A percentile compares a stretch with the other conserved stretches of the same genome.
phyloP scores from a whole-genome alignment of 345 rosid genomes.

The Pugionium cornutum region DNA sequence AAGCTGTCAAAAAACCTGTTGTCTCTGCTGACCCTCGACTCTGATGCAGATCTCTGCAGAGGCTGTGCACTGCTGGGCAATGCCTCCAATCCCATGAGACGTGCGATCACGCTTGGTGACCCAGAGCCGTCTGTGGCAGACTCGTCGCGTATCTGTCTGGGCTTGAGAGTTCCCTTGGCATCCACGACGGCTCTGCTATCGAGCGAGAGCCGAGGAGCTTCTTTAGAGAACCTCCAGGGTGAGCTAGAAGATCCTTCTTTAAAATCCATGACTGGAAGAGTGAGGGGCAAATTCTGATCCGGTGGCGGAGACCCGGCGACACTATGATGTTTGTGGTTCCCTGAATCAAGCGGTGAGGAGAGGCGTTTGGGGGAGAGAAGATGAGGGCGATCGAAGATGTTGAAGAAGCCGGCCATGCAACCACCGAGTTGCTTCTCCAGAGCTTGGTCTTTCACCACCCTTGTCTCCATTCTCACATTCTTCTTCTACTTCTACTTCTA shows the following conservation, averaged over 20 bases:
- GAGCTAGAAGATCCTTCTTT: slow-evolving; percentile 55
- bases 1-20: slow-evolving; percentile 56
- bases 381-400: slow-evolving; percentile 88
- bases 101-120: slow-evolving; percentile 86
- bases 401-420: slow-evolving; percentile 96
- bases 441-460: slow-evolving; percentile 15
- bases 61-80: slow-evolving; percentile 52
- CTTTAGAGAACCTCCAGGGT: slow-evolving; percentile 84
- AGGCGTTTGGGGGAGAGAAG: slow-evolving; percentile 68
- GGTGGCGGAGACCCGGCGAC: slow-evolving; percentile 50
- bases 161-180: slow-evolving; percentile 80
- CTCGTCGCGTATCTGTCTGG: slow-evolving; percentile 64
- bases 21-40: slow-evolving; percentile 73
- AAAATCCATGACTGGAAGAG: slow-evolving; percentile 55
- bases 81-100: slow-evolving; percentile 91
- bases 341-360: slow-evolving; percentile 49
- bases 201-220: slow-evolving; percentile 94
- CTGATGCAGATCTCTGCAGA: slow-evolving; percentile 93
- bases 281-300: slow-evolving; percentile 45
- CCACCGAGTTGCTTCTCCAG: slow-evolving; percentile 69
- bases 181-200: slow-evolving; percentile 91
- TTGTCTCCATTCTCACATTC: slow-evolving; percentile 39
- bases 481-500: not conserved
- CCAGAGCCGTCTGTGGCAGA: slow-evolving; percentile 23
- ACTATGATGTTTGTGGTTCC: slow-evolving; percentile 36